Percentiles rank a stretch among this genome's conserved stretches.
phyloP scores from a whole-genome alignment of 129 eudicot species.

The carrot (Daucus carota) region DNA sequence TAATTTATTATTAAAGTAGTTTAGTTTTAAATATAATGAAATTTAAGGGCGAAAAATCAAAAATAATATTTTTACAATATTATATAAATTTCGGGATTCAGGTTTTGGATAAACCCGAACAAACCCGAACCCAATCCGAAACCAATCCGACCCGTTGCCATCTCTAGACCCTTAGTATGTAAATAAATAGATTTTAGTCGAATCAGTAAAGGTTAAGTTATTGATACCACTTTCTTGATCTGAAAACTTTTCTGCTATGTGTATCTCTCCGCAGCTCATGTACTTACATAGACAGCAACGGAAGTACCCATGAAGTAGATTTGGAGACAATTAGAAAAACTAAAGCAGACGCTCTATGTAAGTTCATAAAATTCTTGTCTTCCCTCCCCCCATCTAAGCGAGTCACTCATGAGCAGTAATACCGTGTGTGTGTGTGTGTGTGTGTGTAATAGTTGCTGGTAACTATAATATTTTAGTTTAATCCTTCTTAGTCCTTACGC shows the following conservation, averaged over 20 bases:
- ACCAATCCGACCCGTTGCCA: no score
- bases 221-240: constrained; percentile 7
- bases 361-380: constrained; percentile 4
- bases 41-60: no score
- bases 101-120: no score
- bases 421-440: not conserved
- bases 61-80: no score
- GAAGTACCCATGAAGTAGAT: constrained; percentile 55
- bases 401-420: not conserved
- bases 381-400: not conserved
- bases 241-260: not conserved
- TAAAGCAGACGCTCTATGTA: constrained; percentile 71
- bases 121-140: no score
- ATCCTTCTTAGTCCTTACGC: not conserved
- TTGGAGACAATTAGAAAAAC: constrained; percentile 47
- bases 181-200: not conserved
- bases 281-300: constrained; percentile 51
- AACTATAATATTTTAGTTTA: not conserved
- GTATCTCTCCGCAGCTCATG: constrained; percentile 42
- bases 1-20: no score
- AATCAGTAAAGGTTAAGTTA: constrained; percentile 10
- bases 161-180: not conserved
- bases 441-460: not conserved
- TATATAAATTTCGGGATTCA: no score
- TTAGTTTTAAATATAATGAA: no score